Percentiles rank a stretch among this genome's conserved stretches.
Conservation (phyloP, 176 grass and related monocot genomes). For the Ensete ventricosum region DNA sequence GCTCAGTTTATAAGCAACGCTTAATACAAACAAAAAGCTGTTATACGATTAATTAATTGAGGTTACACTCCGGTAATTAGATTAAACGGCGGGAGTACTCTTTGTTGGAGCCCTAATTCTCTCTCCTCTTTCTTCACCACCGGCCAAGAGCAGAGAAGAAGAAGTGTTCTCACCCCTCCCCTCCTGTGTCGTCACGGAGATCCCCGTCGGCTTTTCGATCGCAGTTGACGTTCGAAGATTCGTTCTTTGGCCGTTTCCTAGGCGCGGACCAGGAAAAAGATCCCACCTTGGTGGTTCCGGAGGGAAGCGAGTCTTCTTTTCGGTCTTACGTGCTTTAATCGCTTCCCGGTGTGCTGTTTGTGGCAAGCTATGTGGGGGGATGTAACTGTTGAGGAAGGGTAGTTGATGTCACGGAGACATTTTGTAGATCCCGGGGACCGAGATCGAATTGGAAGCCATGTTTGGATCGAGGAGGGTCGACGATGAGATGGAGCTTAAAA, state of each 20-base stretch:
- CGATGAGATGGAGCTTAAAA: conserved; percentile 42
- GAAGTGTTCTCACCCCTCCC: background rate
- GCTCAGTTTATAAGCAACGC: background rate
- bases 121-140: background rate
- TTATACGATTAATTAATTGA: too few species aligned
- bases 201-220: background rate
- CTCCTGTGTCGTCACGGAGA: background rate
- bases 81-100: background rate
- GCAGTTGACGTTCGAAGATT: background rate
- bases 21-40: too few species aligned
- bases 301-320: background rate
- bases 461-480: conserved; percentile 65
- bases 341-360: background rate
- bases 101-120: background rate
- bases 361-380: background rate
- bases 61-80: background rate
- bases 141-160: background rate
- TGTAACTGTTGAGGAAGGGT: background rate
- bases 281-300: background rate
- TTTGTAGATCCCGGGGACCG: conserved; percentile 13
- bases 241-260: background rate
- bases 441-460: conserved; percentile 26
- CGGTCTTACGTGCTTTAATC: background rate
- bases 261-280: background rate
- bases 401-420: background rate